Evolutionary conservation across 768 basidiomycete genomes (phyloP), one percentile per base, ranked within the genome.

Genomic region (Boletellus ananiceps): DNA sequence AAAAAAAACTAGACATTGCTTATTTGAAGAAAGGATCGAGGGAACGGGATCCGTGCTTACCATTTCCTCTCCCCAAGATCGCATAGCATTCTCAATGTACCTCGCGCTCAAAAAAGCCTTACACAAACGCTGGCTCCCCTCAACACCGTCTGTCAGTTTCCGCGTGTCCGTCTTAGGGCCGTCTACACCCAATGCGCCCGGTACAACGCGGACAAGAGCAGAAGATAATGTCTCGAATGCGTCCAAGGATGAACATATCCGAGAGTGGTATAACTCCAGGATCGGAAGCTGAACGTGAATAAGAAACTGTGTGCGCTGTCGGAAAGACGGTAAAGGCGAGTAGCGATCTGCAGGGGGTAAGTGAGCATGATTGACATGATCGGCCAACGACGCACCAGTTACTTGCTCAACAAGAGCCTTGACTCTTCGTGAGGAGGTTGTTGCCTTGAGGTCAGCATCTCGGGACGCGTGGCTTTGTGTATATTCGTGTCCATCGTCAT

Each of bases 221-320:
- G 88, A 92, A 1, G 93, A 91, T 5, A 96, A 74, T 1, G 85
- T 87, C 67, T 98, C 96, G 57, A 97, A 97, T 0, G 94, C 95
- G 59, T 97, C 93, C 21, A 97, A 71, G 8, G 93, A 92, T 8
- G 86, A 80, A 1, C 81, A 75, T 64, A 99, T 84, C 16, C 94
- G 84, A 8, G 72, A 68, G 52, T 82, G 78, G 65, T 96, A 99
- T 5, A 77, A 71, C 49, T 87, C 80, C 12, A 99, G 70, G 12
- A 96, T 63, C 1, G 94, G 93, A 1, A 97, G 71, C 68, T 99
- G 96, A 14, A 95, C 80, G 8, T 78, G 74, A 36, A 86, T 75
- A 48, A 99, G 78, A 72, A 98, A 99, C 34, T 84, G 84, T 0
- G 83, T 83, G 33, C 87, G 85, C 49, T 96, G 88, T 9, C 73